Evolutionary conservation across 345 rosid genomes (phyloP), one percentile per base, ranked within the genome.

Genomic region (Eutrema yunnanense): DNA sequence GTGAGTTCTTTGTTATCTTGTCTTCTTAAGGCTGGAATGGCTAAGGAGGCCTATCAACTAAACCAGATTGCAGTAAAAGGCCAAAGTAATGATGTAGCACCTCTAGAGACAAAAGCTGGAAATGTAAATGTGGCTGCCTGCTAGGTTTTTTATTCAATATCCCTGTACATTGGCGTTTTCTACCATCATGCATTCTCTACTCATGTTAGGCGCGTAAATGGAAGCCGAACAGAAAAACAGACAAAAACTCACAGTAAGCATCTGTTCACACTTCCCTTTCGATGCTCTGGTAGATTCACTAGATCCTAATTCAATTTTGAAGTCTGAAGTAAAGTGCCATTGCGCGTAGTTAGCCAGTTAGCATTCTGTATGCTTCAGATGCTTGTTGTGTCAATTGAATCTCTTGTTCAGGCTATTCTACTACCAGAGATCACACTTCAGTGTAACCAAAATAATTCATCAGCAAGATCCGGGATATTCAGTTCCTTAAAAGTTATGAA

Each of bases 1-100:
- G 71, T 89, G 27, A 82, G 55, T 79, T 85, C 95, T 60, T 82
- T 94, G 79, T 41, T 85, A 34, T 87, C 96, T 71, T 86, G 87
- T 81, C 92, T 94, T 77, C 78, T 87, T 64, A 94, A 94, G 78
- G 90, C 94, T 38, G 98, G 98, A 73, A 89, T 89, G 96, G 86
- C 92, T 62, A 82, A 73, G 53, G 98, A 91, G 79, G 98, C 96
- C 37, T 80, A 67, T 71, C 81, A 61, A 6, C 62, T 91, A 64
- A 75, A 65, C 75, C 79, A 79, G 62, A 79, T 77, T 60, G 79
- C 78, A 54, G 46, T 73, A 30, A 79, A 79, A 79, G 83, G 73
- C 55, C 77, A 41, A 56, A 82, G 72, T 67, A 66, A 78, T 73
- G 78, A 47, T 72, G 68, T 76, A 33, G 59, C 83, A 65, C 42